Evolutionary conservation across 352 stramenopile genomes (phyloP).

Genomic region (Pythium aphanidermatum): DNA sequence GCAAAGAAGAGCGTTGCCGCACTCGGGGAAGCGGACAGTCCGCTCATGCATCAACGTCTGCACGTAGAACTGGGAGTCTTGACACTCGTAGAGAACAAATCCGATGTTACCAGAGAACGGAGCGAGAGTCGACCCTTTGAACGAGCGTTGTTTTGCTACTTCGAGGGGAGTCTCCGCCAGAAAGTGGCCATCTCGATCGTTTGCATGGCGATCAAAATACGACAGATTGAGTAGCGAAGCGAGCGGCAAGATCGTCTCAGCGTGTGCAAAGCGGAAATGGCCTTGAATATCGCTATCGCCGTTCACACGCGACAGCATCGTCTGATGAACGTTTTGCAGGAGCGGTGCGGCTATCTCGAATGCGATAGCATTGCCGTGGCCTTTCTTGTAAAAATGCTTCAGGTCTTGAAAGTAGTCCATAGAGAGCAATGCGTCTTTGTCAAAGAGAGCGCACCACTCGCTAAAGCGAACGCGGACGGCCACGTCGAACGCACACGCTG

Average conservation of each 20-base stretch:
- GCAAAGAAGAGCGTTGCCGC: constrained; percentile 34
- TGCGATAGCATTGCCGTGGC: constrained; percentile 60
- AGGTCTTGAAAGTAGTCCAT: constrained; percentile 87
- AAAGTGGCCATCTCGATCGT: constrained; percentile 52
- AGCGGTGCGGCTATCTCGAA: constrained; percentile 71
- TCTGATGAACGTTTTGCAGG: constrained; percentile 53
- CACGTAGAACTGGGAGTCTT: constrained; percentile 19
- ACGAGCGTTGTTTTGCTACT: constrained; percentile 38
- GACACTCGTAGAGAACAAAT: constrained; percentile 76
- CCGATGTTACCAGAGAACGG: constrained; percentile 80
- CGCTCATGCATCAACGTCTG: constrained; percentile 65
- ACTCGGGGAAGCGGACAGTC: constrained; percentile 49
- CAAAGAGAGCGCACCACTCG: constrained; percentile 67
- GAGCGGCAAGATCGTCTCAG: constrained; percentile 76
- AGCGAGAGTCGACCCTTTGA: constrained; percentile 48
- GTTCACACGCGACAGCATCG: constrained; percentile 39
- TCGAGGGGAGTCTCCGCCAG: constrained; percentile 46
- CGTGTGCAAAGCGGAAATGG: constrained; percentile 81
- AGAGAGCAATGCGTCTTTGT: constrained; percentile 54
- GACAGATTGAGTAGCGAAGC: constrained; percentile 67
- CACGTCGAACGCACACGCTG: constrained; percentile 76
- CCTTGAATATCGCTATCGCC: constrained; percentile 35
- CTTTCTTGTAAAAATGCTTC: constrained; percentile 85
- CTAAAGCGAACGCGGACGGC: constrained; percentile 34
- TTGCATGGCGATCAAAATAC: constrained; percentile 57